Conservation (phyloP, 2,329 filamentous ascomycete genomes). For the Mycocentrospora acerina region DNA sequence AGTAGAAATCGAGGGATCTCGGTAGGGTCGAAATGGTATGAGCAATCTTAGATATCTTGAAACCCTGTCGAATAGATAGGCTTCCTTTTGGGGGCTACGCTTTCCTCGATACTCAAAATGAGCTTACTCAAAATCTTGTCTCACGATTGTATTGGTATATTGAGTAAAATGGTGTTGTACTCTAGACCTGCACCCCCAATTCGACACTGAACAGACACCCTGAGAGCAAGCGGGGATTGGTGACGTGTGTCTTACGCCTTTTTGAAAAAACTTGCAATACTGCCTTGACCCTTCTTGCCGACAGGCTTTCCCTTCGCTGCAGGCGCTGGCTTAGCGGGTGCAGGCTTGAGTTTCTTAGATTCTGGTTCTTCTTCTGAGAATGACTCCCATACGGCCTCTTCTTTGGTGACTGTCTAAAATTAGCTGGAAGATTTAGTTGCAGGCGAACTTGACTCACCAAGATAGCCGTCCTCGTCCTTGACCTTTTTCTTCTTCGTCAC, state of each 20-base stretch:
- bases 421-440: conserved; percentile 10
- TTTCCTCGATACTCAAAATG: no score
- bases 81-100: no score
- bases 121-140: no score
- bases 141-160: no score
- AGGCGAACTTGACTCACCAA: conserved; percentile 61
- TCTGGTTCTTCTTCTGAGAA: conserved; percentile 86
- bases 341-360: conserved; percentile 56
- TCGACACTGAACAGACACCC: no score
- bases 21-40: no score
- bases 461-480: conserved; percentile 85
- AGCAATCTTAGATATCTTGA: no score
- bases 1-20: no score
- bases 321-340: conserved; percentile 32
- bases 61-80: no score
- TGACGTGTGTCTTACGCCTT: conserved; percentile 66
- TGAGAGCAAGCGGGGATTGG: no score
- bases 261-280: conserved; percentile 88
- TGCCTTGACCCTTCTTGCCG: conserved; percentile 64
- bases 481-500: conserved; percentile 86
- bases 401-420: conserved; percentile 70
- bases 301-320: conserved; percentile 57
- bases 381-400: conserved; percentile 84
- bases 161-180: no score
- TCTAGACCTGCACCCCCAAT: no score